Conservation (phyloP, 148 eudicot species). For the Polygonum maritimum region DNA sequence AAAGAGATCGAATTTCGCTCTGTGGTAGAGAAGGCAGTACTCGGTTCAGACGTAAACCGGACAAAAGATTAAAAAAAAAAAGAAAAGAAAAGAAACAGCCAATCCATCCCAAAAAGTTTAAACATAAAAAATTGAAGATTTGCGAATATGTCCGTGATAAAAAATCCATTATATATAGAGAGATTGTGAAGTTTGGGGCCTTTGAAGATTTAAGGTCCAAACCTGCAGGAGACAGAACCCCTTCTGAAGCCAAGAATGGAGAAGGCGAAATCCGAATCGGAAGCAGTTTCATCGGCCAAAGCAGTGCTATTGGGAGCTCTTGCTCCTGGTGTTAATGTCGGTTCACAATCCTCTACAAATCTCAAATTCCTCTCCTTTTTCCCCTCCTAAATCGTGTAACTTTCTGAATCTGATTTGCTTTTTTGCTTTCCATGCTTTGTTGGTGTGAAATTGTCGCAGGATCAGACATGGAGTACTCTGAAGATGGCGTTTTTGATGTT, state of each 20-base stretch:
- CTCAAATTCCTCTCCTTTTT: neutral
- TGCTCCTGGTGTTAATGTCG: constrained; percentile 88
- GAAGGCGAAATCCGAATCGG: neutral
- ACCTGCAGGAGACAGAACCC: no score
- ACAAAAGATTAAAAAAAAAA: no score
- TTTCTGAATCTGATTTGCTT: constrained; percentile 1
- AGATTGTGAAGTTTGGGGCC: no score
- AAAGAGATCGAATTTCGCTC: no score
- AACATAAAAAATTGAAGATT: no score
- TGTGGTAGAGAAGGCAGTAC: no score
- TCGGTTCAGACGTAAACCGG: no score
- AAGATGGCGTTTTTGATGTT: constrained; percentile 70
- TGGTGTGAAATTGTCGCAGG: constrained; percentile 35
- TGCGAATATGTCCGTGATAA: no score
- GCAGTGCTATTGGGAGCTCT: constrained; percentile 79
- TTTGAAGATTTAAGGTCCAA: no score
- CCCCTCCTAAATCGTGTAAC: neutral
- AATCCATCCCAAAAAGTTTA: no score
- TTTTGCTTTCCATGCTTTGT: neutral
- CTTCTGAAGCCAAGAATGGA: neutral
- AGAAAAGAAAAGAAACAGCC: no score
- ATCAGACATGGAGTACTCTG: constrained; percentile 75
- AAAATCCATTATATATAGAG: no score
- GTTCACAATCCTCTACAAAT: constrained; percentile 7
- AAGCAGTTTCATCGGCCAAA: constrained; percentile 51